A percentile compares a stretch with the other conserved stretches of the same genome.
Evolutionary conservation across 2,329 filamentous ascomycete genomes (phyloP).

Genomic region (Cytospora mali): DNA sequence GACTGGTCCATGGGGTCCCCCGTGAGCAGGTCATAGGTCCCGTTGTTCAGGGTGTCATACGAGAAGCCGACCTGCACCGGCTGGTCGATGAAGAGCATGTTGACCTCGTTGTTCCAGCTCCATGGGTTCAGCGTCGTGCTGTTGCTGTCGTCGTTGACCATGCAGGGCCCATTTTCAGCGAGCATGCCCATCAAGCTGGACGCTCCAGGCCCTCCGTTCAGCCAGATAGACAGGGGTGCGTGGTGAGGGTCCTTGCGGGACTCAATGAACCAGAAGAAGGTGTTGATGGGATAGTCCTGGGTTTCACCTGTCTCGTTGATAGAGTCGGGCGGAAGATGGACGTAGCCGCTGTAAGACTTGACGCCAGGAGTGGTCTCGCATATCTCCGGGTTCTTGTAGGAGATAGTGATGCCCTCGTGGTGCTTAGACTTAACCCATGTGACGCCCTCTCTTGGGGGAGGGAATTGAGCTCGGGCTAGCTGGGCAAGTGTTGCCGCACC

Average conservation of each 20-base stretch:
- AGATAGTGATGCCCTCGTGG: slow-evolving; percentile 65
- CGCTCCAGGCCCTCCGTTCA: slow-evolving; percentile 63
- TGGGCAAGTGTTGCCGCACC: slow-evolving; percentile 5
- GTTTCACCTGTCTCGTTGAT: slow-evolving; percentile 32
- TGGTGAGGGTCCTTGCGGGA: slow-evolving; percentile 41
- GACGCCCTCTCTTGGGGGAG: slow-evolving; percentile 23
- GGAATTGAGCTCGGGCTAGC: slow-evolving; percentile 24
- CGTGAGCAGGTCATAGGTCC: slow-evolving; percentile 32
- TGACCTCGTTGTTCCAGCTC: slow-evolving; percentile 62
- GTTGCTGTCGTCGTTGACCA: slow-evolving; percentile 54
- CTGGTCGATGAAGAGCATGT: slow-evolving; percentile 69
- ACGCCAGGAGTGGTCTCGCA: slow-evolving; percentile 67
- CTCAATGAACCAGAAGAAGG: slow-evolving; percentile 70
- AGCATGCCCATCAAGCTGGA: slow-evolving; percentile 58
- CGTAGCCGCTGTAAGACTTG: slow-evolving; percentile 65
- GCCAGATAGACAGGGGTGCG: slow-evolving; percentile 30
- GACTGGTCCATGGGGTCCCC: slow-evolving; percentile 16
- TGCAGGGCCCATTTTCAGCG: slow-evolving; percentile 55
- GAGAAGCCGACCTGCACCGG: slow-evolving; percentile 41
- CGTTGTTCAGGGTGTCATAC: slow-evolving; percentile 35
- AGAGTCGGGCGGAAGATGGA: slow-evolving; percentile 55
- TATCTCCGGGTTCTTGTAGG: slow-evolving; percentile 64
- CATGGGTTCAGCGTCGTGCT: slow-evolving; percentile 55
- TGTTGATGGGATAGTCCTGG: slow-evolving; percentile 56
- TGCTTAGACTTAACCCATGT: slow-evolving; percentile 36